phyloP scores from a whole-genome alignment of 2,329 filamentous ascomycete genomes.

The Aspergillus amoenus region DNA sequence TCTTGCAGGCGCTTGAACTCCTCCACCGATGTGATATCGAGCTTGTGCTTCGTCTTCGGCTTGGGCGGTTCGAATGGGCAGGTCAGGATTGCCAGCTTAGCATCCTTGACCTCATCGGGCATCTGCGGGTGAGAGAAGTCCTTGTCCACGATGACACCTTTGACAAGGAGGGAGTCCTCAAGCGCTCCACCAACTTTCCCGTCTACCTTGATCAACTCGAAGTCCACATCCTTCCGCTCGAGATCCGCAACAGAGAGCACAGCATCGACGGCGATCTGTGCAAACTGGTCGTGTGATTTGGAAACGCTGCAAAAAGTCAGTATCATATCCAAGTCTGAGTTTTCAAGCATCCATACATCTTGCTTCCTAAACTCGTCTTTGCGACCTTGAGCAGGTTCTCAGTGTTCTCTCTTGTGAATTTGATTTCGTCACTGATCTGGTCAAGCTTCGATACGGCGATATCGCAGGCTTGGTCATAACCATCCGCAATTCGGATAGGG shows the following conservation, averaged over 20 bases:
- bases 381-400: slow-evolving; percentile 91
- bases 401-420: slow-evolving; percentile 77
- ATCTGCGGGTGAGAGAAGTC: slow-evolving; percentile 99
- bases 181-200: slow-evolving; percentile 94
- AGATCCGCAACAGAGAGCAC: slow-evolving; percentile 95
- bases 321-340: not conserved
- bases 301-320: slow-evolving; percentile 61
- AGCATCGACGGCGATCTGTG: slow-evolving; percentile 94
- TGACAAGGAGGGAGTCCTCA: slow-evolving; percentile 90
- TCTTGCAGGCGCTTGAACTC: slow-evolving; percentile 97
- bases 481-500: slow-evolving; percentile 96
- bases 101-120: slow-evolving; percentile 91
- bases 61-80: slow-evolving; percentile 98
- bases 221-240: slow-evolving; percentile 95
- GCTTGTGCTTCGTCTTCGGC: slow-evolving; percentile 99
- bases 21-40: slow-evolving; percentile 94
- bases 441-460: slow-evolving; percentile 92
- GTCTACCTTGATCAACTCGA: slow-evolving; percentile 98
- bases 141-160: slow-evolving; percentile 98
- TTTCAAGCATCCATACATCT: slow-evolving; percentile 60
- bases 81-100: slow-evolving; percentile 95
- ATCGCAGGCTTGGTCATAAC: slow-evolving; percentile 96
- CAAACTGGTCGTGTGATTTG: slow-evolving; percentile 97
- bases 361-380: slow-evolving; percentile 92
- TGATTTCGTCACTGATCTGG: slow-evolving; percentile 85